Percentiles rank a stretch among this genome's conserved stretches.
Conservation (phyloP, 2,329 filamentous ascomycete genomes). For the Aspergillus calidoustus region DNA sequence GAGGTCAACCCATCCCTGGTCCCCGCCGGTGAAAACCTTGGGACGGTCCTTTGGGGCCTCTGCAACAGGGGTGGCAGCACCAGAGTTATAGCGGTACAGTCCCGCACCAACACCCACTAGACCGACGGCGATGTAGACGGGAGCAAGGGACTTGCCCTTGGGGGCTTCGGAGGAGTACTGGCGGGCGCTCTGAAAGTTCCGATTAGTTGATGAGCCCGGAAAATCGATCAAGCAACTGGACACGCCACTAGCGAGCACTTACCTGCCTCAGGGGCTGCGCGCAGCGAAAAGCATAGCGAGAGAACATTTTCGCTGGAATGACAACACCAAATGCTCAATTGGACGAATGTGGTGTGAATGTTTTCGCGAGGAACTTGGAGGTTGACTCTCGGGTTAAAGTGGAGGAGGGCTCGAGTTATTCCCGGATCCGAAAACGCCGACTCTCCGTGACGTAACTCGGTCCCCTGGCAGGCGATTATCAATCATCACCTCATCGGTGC, state of each 20-base stretch:
- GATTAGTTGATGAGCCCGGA: conserved; percentile 12
- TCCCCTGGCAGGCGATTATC: conserved; percentile 12
- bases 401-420: neutral
- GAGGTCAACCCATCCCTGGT: conserved; percentile 85
- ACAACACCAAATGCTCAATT: conserved; percentile 22
- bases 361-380: neutral
- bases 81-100: conserved; percentile 55
- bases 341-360: conserved; percentile 15
- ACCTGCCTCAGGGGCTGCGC: conserved; percentile 70
- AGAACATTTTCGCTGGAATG: conserved; percentile 64
- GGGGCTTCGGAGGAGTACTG: conserved; percentile 71
- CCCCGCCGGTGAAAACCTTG: conserved; percentile 75
- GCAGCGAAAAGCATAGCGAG: conserved; percentile 67
- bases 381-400: conserved; percentile 15
- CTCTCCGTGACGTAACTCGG: conserved; percentile 10
- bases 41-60: conserved; percentile 42
- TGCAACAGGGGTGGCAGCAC: conserved; percentile 31
- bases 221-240: neutral
- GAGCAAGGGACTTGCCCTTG: conserved; percentile 59
- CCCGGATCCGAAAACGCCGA: conserved; percentile 12
- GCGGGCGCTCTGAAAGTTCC: conserved; percentile 60
- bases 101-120: conserved; percentile 57
- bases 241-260: conserved; percentile 33
- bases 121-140: conserved; percentile 57
- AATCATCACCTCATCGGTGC: conserved; percentile 1